Evolutionary conservation across 2,329 filamentous ascomycete species (phyloP).

Genomic region (Metarhizium anisopliae): DNA sequence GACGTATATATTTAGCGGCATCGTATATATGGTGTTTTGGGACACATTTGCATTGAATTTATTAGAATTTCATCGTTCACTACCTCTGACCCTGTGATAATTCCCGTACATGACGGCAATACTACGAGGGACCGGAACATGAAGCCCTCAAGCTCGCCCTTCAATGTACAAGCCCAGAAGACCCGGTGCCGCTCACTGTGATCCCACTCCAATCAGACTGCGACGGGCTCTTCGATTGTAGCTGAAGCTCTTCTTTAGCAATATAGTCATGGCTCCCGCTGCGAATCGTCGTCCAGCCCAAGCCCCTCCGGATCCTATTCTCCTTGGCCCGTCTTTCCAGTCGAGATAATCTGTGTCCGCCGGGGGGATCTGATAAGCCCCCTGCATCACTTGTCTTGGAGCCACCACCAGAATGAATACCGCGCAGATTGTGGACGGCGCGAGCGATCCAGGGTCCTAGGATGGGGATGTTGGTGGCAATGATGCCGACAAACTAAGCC

Average conservation of each 20-base stretch:
- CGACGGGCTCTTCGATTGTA: not conserved
- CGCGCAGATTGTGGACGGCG: conserved; percentile 16
- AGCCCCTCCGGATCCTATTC: conserved; percentile 11
- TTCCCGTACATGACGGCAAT: too few relatives aligned
- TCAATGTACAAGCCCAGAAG: not conserved
- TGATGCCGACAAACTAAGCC: conserved; percentile 32
- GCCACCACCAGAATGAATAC: conserved; percentile 16
- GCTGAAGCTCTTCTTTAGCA: conserved; percentile 8
- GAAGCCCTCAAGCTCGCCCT: too few relatives aligned
- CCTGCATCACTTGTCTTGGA: not conserved
- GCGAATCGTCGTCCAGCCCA: conserved; percentile 9
- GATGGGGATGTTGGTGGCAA: conserved; percentile 31
- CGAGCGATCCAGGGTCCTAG: conserved; percentile 13
- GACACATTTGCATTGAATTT: not conserved
- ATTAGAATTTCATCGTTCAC: not conserved
- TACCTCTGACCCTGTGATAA: too few relatives aligned
- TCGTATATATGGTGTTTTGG: not conserved
- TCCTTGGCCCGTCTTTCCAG: conserved; percentile 8
- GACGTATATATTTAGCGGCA: not conserved
- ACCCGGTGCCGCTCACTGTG: not conserved
- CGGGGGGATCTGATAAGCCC: not conserved
- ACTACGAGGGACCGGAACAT: too few relatives aligned
- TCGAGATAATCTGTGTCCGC: not conserved
- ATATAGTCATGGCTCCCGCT: conserved; percentile 25
- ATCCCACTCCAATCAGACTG: not conserved